These are phyloP conservation scores for Emericellopsis atlantica DNA, from an alignment of 2,329 filamentous ascomycete genomes.

Conservation along the genomic window DNA sequence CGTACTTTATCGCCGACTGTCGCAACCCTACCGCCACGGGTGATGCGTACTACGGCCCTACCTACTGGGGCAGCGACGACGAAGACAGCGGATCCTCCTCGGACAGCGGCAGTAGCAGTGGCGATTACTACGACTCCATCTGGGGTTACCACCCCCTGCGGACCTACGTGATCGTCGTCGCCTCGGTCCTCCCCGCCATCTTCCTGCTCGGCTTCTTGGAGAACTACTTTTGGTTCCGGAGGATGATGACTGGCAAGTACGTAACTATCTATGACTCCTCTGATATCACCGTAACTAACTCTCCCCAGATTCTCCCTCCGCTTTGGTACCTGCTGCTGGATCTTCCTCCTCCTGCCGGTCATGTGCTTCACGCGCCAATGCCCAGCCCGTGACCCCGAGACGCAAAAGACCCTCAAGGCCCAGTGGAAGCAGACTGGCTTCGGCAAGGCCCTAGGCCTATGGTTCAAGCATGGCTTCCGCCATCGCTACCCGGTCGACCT, in stretches of 20 bases:
- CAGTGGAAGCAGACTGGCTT: conserved; percentile 6
- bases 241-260: conserved; percentile 14
- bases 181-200: conserved; percentile 11
- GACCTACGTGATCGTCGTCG: conserved; percentile 12
- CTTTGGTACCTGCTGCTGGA: conserved; percentile 16
- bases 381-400: conserved; percentile 8
- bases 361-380: conserved; percentile 14
- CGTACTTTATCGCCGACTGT: conserved; percentile 8
- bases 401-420: conserved; percentile 4
- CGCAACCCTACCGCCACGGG: conserved; percentile 6
- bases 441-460: conserved; percentile 7
- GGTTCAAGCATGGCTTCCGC: conserved; percentile 10
- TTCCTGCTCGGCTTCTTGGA: conserved; percentile 16
- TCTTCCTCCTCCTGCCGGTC: conserved; percentile 8
- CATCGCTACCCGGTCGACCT: conserved; percentile 10
- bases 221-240: conserved; percentile 17
- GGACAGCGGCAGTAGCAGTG: not conserved
- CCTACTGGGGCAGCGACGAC: not conserved
- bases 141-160: not conserved
- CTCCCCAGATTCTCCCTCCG: conserved; percentile 8
- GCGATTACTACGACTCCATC: not conserved
- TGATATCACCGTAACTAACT: too few species aligned
- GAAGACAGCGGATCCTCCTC: not conserved
- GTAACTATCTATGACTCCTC: too few species aligned
- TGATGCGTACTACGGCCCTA: not conserved